Percentiles rank a stretch among this genome's conserved stretches.
phyloP scores from a whole-genome alignment of 2,329 filamentous ascomycete genomes.

The Penicillium sp. region DNA sequence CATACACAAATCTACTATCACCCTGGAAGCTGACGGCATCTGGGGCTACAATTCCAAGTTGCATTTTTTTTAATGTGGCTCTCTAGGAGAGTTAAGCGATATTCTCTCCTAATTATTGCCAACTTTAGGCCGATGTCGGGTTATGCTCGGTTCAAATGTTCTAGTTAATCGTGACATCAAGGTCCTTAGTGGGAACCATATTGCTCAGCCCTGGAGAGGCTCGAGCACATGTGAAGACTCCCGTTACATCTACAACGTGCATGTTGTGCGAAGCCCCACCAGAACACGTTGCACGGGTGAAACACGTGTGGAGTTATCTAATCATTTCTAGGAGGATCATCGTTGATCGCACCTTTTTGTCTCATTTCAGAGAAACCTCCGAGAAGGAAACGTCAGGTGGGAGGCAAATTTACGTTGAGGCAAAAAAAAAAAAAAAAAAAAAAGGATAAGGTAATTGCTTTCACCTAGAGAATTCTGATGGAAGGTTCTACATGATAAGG shows the following conservation, averaged over 20 bases:
- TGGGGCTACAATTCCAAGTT: background rate
- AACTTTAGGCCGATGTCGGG: too few species aligned
- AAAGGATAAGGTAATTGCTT: background rate
- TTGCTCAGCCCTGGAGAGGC: too few species aligned
- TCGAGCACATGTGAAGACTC: background rate
- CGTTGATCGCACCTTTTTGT: background rate
- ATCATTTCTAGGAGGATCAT: background rate
- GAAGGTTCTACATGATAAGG: background rate
- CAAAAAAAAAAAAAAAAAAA: background rate
- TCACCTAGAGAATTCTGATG: background rate
- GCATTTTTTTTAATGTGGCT: too few species aligned
- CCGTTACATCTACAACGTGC: too few species aligned
- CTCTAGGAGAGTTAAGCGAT: background rate
- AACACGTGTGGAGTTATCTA: background rate
- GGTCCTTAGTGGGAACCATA: too few species aligned
- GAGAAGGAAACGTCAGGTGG: too few species aligned
- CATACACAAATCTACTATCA: too few species aligned
- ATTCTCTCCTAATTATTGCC: background rate
- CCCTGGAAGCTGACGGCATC: background rate
- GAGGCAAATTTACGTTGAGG: background rate
- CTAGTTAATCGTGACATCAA: background rate
- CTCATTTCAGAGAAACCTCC: background rate
- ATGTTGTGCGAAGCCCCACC: too few species aligned
- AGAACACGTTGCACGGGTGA: background rate
- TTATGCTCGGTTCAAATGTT: background rate